Evolutionary conservation across 1,284 basidiomycete species (phyloP).

Genomic region (Sporisorium scitamineum): DNA sequence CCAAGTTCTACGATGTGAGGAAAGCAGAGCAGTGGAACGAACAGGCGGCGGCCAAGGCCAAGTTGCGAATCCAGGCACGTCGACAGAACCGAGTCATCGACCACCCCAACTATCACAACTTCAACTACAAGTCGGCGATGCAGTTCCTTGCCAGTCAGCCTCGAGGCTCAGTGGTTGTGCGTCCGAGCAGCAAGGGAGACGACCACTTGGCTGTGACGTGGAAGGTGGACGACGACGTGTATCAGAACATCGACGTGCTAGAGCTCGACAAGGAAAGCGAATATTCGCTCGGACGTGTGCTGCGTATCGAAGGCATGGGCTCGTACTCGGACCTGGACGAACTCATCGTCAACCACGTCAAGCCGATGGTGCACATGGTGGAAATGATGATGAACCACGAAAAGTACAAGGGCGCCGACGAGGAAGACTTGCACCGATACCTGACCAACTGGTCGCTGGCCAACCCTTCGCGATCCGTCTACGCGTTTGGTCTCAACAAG

Average conservation of each 20-base stretch:
- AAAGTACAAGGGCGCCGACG: conserved; percentile 89
- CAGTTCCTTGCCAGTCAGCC: conserved; percentile 88
- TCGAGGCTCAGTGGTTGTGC: conserved; percentile 80
- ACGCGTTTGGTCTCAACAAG: conserved; percentile 93
- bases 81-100: conserved; percentile 84
- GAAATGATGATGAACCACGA: conserved; percentile 96
- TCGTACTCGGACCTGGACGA: conserved; percentile 94
- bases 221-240: conserved; percentile 97
- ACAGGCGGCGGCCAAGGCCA: conserved; percentile 81
- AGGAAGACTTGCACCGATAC: conserved; percentile 77
- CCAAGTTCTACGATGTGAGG: conserved; percentile 77
- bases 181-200: conserved; percentile 92
- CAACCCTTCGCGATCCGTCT: conserved; percentile 92
- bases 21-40: conserved; percentile 80
- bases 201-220: conserved; percentile 98
- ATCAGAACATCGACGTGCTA: conserved; percentile 96
- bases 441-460: conserved; percentile 76
- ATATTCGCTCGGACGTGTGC: conserved; percentile 78
- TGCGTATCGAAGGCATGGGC: conserved; percentile 82
- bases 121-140: conserved; percentile 91
- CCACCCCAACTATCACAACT: conserved; percentile 98
- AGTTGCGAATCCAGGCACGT: conserved; percentile 78
- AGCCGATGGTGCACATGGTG: conserved; percentile 91
- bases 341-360: conserved; percentile 95
- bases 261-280: conserved; percentile 81